Evolutionary conservation across 2,329 filamentous ascomycete genomes (phyloP), one percentile per base, ranked within the genome.

Genomic region (Fusarium concolor): DNA sequence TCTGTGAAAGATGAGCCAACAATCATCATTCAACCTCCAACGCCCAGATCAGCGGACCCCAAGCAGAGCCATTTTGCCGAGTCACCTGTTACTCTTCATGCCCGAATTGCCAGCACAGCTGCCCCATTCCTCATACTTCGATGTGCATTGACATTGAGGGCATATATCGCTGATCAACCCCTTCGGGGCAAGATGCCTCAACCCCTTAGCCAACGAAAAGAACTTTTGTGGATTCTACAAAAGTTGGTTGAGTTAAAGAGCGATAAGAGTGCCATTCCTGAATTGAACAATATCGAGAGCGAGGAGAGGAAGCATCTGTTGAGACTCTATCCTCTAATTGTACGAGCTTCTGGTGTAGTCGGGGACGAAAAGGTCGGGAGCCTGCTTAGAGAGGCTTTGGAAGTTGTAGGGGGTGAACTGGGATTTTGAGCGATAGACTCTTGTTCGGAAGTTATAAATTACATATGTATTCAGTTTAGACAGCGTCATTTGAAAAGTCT

Each of bases 141-240:
- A 4, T 89, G 92, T 14, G 93, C 92, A 0, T 83, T 97, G 17
- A 90, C 92, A 0, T 80, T 98, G n/a, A 90, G 93, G 56, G 85
- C 90, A 1, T 98, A 97, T 76, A 90, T 96, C 44, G 92, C 94
- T 6, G 96, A 99, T 77, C 95, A 97, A 75, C 94, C 95, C 1
- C 83, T 99, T 20, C 86, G 96, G 15, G 94, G 96, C 0, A 87
- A 90, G 49, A 96, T 96, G 89, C 96, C 96, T 6, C 92, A 96
- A 76, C 95, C 95, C 1, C 83, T 93, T 7, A 90, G 89, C 10
- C 92, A 97, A 74, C 87, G 92, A 42, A 90, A 87, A 65, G 96
- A 97, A 76, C 81, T 99, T 12, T 76, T 92, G 6, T 91, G 92
- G 73, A 84, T 94, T 24, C 82, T 98, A 18, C 80, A 82, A 47